A percentile compares a stretch with the other conserved stretches of the same genome.
Conservation (phyloP, 2,329 filamentous ascomycete species). For the Clonostachys rhizophaga region DNA sequence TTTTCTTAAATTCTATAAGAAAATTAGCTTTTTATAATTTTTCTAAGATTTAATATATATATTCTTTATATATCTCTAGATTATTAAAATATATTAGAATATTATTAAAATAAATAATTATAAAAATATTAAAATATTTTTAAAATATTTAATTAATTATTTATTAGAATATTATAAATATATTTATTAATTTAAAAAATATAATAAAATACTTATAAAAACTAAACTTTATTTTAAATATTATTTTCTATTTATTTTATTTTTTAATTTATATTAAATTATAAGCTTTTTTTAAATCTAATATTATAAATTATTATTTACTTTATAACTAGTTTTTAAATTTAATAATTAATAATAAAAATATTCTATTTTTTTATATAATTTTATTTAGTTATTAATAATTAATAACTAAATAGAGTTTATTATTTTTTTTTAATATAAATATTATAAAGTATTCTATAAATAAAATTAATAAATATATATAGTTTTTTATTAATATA, state of each 20-base stretch:
- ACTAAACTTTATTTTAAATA: conserved; percentile 21
- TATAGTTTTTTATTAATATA: neutral
- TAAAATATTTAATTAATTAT: neutral
- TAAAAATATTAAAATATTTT: neutral
- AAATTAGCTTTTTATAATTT: too few species aligned
- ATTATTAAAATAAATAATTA: neutral
- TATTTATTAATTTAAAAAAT: conserved; percentile 15
- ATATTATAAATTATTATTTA: conserved; percentile 5
- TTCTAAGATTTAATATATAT: neutral
- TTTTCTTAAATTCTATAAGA: neutral
- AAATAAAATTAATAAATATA: conserved; percentile 7
- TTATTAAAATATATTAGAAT: neutral
- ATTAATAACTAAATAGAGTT: conserved; percentile 14
- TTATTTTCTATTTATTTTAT: conserved; percentile 22
- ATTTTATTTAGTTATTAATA: conserved; percentile 16
- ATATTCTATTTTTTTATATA: conserved; percentile 14
- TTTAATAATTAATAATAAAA: conserved; percentile 14
- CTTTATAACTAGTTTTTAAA: conserved; percentile 9
- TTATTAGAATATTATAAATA: neutral
- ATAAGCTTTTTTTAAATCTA: conserved; percentile 14
- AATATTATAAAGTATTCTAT: conserved; percentile 3
- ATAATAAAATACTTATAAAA: conserved; percentile 25
- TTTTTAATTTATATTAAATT: conserved; percentile 20
- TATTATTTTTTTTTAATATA: conserved; percentile 13
- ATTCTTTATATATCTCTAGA: neutral